Evolutionary conservation across 306 rosid species (phyloP), one percentile per base, ranked within the genome.

Genomic region (Inga oerstediana): DNA sequence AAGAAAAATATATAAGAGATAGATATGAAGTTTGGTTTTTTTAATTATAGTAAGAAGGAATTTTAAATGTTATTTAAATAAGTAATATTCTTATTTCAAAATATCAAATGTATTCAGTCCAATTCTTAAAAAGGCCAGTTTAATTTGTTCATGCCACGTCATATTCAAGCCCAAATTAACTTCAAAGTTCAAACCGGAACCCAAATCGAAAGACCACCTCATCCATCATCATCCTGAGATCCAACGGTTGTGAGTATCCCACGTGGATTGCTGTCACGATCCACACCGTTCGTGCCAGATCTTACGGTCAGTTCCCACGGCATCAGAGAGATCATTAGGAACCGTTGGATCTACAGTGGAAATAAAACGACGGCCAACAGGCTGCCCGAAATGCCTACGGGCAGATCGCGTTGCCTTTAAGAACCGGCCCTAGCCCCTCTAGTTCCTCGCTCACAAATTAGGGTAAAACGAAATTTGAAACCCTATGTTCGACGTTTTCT

Each of bases 391-490:
- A 56, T 39, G 65, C 20, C 67, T 8, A 2, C 90, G 99, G 99
- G 94, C 90, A 96, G 97, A 93, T 91, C 99, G 83, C 87, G 46
- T 51, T 74, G 91, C 94, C 98, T 93, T 96, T 93, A 96, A 92
- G 96, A 86, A 88, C 88, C 80, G 85, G 80, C 94, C 83, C 17
- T 54, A 19, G 86, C 41, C 91, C 87, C 82, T 75, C 72, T 80
- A 20, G 76, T 86, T 86, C 87, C 85, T 80, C 76, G 76, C 89
- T 91, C 89, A 76, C 90, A 86, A 90, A 87, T 88, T 79, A 88
- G 93, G 95, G 95, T 81, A 73, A 43, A 17, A 22, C 66, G 67
- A 83, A 39, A 71, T 77, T 77, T 69, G 91, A 54, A 72, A 83
- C 91, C 94, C 92, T 81, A 62, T 51, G 58, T 37, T 79, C 48